Evolutionary conservation across 1,284 basidiomycete species (phyloP).

Genomic region (Pholiota adiposa): DNA sequence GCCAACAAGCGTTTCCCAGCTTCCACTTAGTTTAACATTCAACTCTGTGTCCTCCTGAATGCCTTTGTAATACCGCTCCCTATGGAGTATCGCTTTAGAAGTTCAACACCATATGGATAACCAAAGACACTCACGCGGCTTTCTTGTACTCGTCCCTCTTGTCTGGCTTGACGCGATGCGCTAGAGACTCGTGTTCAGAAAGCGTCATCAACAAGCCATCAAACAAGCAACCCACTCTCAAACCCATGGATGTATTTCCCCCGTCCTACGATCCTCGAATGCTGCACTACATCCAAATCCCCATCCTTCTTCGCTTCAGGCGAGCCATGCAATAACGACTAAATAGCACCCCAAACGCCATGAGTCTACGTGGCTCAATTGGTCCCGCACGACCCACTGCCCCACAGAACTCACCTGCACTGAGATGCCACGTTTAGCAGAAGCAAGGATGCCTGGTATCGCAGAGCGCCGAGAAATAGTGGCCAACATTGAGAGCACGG

Average conservation of each 20-base stretch:
- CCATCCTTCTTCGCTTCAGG: slow-evolving; percentile 84
- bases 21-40: slow-evolving; percentile 86
- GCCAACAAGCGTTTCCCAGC: slow-evolving; percentile 89
- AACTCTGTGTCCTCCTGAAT: slow-evolving; percentile 75
- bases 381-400: not conserved
- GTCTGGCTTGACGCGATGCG: slow-evolving; percentile 83
- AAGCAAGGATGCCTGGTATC: slow-evolving; percentile 19
- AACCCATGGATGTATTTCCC: slow-evolving; percentile 91
- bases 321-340: slow-evolving; percentile 75
- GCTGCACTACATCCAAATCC: slow-evolving; percentile 76
- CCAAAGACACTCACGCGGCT: slow-evolving; percentile 68
- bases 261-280: slow-evolving; percentile 83
- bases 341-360: slow-evolving; percentile 8
- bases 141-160: slow-evolving; percentile 81
- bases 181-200: slow-evolving; percentile 40
- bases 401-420: slow-evolving; percentile 58
- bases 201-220: not conserved
- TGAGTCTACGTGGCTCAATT: not conserved
- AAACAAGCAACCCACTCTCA: slow-evolving; percentile 65
- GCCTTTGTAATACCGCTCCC: slow-evolving; percentile 81
- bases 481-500: slow-evolving; percentile 26
- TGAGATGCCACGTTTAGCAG: slow-evolving; percentile 53
- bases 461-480: slow-evolving; percentile 28
- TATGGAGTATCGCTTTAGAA: slow-evolving; percentile 36
- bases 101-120: not conserved